Base-by-base conservation (phyloP, 1,284 basidiomycete genomes). In the Dichomitus squalens region DNA sequence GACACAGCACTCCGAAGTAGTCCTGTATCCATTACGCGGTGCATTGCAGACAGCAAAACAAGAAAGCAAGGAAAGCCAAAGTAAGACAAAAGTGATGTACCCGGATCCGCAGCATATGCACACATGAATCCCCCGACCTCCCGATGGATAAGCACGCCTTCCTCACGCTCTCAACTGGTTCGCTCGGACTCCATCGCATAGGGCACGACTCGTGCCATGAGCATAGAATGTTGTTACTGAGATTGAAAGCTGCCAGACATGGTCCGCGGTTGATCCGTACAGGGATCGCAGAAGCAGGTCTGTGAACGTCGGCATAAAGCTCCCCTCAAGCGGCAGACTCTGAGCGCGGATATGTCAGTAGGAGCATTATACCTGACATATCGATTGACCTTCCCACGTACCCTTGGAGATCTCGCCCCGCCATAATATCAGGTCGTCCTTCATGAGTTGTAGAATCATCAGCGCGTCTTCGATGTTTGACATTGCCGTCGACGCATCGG, bases 391-490 rank as follows among this genome's bases (percentile, higher is more conserved):
- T 11, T 14, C n/a, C 16, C n/a, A 23, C 47, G 49, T 20, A 61
- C 62, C 57, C 50, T 56, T 52, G 9, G 43, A 40, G 7, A 86
- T 80, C 68, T 87, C 85, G 35, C 76, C 77, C 7, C 80, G 79
- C 86, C 86, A 88, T 41, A 88, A 73, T 41, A 86, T 75, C 49
- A 89, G 69, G 65, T 89, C 86, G 63, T 89, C 87, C 62, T 79
- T 76, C 65, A 89, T 69, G 29, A 88, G 72, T 63, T 87, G 86
- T 48, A 88, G 69, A 49, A 88, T 88, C 71, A 84, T 82, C 71
- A 88, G 68, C 34, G 86, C 83, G 65, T 88, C 86, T 49, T 82
- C 79, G 65, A 85, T 72, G 16, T 76, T 77, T 58, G 82, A 72
- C 72, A 64, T 76, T 67, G 59, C 38, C n/a, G 39, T 43, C 23